Evolutionary conservation across 257 asterid species (phyloP), one percentile per base, ranked within the genome.

Genomic region (Solanum sitiens): DNA sequence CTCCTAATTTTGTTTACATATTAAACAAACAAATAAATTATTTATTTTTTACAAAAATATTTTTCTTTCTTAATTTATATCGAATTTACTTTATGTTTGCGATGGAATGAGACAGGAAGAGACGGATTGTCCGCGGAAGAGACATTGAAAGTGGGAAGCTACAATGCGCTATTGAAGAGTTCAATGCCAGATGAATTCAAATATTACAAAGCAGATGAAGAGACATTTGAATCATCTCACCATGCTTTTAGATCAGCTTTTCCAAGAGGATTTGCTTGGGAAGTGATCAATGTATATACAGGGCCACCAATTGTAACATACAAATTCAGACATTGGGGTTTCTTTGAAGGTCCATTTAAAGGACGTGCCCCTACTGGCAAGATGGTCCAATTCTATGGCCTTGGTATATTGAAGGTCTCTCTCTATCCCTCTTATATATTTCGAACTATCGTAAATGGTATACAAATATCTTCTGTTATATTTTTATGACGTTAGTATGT

Each of bases 241-340:
- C 95, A 93, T 61, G 89, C 75, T 13, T 96, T 96, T 73, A 91
- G 92, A 11, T 86, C 90, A 2, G 98, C 98, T 10, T 94, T 96
- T 65, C 98, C 99, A 3, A 94, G 99, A 0, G 99, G 99, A 3
- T 96, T 96, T 27, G 96, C 98, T 1, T 96, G 99, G 98, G 99
- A 96, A 88, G 98, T 95, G 65, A 68, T 93, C 39, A 90, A 90
- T 0, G 99, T 96, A 6, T 94, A 93, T 68, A 92, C 98, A 0
- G 96, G 95, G 2, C 99, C 99, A 7, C 99, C 99, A 2, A 74
- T 93, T 9, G 89, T 96, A 9, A 67, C 95, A n/a, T 95, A 91
- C 89, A 96, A 96, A 89, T 96, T 93, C 89, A 88, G 99, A 91
- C 99, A 96, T 50, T 96, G 99, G 99, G 99, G 98, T 45, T 96